phyloP scores from a whole-genome alignment of 169 alveolate species.

The Eimeria maxima region DNA sequence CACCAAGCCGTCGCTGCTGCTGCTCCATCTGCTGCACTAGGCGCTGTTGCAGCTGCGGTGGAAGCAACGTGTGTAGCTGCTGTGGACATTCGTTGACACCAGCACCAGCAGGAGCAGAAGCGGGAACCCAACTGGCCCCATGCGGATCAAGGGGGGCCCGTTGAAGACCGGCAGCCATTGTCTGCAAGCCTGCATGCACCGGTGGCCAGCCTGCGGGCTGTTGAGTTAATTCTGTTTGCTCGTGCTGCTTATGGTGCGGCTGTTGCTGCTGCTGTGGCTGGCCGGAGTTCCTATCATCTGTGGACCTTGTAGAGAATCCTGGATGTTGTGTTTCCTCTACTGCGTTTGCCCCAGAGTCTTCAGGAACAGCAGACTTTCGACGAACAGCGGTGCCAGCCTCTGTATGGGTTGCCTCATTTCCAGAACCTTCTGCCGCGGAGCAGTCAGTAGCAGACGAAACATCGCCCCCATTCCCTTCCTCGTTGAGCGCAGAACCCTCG shows the following conservation, averaged over 20 bases:
- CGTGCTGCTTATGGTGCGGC: background rate
- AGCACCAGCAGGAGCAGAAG: constrained; percentile 15
- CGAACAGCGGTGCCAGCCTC: background rate
- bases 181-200: constrained; percentile 13
- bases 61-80: constrained; percentile 43
- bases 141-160: background rate
- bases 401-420: background rate
- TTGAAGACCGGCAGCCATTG: constrained; percentile 31
- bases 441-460: constrained; percentile 8
- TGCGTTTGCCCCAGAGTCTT: background rate
- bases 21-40: constrained; percentile 37
- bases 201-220: constrained; percentile 52
- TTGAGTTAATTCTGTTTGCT: background rate
- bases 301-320: background rate
- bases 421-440: background rate
- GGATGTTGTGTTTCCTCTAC: constrained; percentile 1
- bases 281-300: background rate
- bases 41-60: constrained; percentile 58
- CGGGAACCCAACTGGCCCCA: background rate
- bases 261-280: constrained; percentile 14
- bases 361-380: background rate
- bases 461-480: background rate
- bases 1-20: constrained; percentile 57
- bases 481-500: background rate
- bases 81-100: constrained; percentile 37